These are phyloP conservation scores for Petunia hybrid DNA, from an alignment of 305 asterid genomes.

Conservation along the genomic window DNA sequence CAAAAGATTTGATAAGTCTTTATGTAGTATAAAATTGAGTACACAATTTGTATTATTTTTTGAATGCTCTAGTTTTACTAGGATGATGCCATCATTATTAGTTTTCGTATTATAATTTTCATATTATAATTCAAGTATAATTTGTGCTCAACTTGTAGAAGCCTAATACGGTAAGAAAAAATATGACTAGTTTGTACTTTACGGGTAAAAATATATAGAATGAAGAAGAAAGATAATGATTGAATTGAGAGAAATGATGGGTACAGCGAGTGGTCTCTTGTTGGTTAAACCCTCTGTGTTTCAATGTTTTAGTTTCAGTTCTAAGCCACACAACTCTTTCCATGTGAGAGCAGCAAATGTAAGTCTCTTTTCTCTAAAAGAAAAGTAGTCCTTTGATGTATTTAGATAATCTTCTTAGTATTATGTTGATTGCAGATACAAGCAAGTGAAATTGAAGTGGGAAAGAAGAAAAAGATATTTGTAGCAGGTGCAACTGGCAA, in stretches of 20 bases:
- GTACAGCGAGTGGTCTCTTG: constrained; percentile 27
- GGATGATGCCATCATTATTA: background rate
- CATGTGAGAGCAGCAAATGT: constrained; percentile 62
- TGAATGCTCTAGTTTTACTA: no score
- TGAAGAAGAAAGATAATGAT: background rate
- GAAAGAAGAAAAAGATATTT: constrained; percentile 69
- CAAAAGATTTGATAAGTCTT: background rate
- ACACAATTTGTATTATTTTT: background rate
- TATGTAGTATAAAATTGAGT: background rate
- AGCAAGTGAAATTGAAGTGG: constrained; percentile 58
- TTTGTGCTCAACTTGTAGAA: background rate
- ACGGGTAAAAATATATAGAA: background rate
- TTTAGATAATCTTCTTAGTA: background rate
- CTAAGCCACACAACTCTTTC: constrained; percentile 42
- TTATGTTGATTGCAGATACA: constrained; percentile 62
- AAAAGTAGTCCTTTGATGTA: no score
- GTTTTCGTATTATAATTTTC: background rate
- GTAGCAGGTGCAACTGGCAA: constrained; percentile 97
- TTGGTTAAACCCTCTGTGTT: constrained; percentile 47
- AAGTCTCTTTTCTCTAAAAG: constrained; percentile 27
- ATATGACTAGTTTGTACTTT: background rate
- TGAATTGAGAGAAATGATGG: constrained; percentile 19
- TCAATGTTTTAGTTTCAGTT: constrained; percentile 44
- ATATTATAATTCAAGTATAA: background rate
- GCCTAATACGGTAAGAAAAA: background rate